Percentiles rank a stretch among this genome's conserved stretches.
Conservation (phyloP, 2,329 filamentous ascomycete genomes). For the Pseudocercospora macadamiae region DNA sequence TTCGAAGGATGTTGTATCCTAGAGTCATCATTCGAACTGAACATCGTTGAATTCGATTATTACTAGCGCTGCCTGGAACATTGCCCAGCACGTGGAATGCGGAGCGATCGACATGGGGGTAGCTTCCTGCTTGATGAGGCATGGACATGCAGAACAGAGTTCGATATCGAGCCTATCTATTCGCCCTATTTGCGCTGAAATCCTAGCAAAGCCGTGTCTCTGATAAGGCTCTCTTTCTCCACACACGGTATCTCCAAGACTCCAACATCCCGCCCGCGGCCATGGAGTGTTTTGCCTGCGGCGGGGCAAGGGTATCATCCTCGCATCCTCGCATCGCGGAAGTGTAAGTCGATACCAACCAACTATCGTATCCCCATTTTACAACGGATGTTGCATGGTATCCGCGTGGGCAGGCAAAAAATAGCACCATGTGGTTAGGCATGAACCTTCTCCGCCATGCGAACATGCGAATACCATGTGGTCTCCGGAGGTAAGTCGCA, state of each 20-base stretch:
- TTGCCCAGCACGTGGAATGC: neutral
- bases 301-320: neutral
- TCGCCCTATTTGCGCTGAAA: neutral
- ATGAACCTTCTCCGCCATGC: constrained; percentile 5
- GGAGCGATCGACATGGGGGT: constrained; percentile 3
- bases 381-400: neutral
- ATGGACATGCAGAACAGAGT: neutral
- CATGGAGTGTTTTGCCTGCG: neutral
- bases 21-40: too few relatives aligned
- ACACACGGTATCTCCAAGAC: neutral
- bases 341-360: neutral
- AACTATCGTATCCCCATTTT: neutral
- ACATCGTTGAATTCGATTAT: too few relatives aligned
- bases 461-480: neutral
- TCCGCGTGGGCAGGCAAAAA: neutral
- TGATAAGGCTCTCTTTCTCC: neutral
- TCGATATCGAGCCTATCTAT: constrained; percentile 1
- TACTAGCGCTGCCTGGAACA: neutral
- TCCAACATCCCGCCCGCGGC: neutral
- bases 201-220: neutral
- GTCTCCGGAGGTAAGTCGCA: neutral
- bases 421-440: constrained; percentile 6
- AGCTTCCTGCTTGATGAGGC: neutral
- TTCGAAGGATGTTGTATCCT: too few relatives aligned
- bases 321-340: neutral